A percentile compares a stretch with the other conserved stretches of the same genome.
phyloP scores from a whole-genome alignment of 495 filamentous ascomycete species.

The Elaphomyces granulatus region DNA sequence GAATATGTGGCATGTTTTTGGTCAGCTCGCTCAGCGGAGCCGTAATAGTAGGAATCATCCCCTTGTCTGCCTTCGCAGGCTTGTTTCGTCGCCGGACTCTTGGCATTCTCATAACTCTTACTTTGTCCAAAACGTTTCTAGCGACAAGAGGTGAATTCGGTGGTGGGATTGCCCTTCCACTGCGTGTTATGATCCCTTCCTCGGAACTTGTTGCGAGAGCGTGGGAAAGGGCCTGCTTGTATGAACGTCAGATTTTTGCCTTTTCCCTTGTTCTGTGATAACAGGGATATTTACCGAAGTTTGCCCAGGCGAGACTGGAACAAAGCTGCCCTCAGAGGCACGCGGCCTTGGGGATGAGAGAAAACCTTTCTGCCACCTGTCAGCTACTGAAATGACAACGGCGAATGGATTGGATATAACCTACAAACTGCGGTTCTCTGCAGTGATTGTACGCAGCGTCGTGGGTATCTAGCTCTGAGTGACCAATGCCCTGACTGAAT shows the following conservation, averaged over 20 bases:
- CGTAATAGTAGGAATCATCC: slow-evolving; percentile 41
- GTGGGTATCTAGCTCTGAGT: no score
- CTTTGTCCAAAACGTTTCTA: slow-evolving; percentile 7
- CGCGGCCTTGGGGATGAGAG: background rate
- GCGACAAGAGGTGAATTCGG: background rate
- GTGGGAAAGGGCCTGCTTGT: no score
- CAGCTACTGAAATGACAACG: no score
- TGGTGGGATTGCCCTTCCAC: background rate
- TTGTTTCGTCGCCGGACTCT: slow-evolving; percentile 11
- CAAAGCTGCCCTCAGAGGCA: background rate
- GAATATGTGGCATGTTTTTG: slow-evolving; percentile 44
- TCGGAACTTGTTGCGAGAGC: no score
- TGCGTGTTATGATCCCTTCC: background rate
- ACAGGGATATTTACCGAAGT: background rate
- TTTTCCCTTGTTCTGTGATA: no score
- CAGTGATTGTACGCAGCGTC: no score
- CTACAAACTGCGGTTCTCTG: no score
- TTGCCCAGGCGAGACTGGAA: background rate
- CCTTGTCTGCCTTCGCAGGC: slow-evolving; percentile 32
- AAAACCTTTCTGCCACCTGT: no score
- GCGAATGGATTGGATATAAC: no score
- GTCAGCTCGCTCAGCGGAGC: slow-evolving; percentile 69
- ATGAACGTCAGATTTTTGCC: no score
- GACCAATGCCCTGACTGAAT: no score
- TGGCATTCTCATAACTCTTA: slow-evolving; percentile 24